Conservation (phyloP, 2,329 filamentous ascomycete genomes). For the Cladophialophora chaetospira region DNA sequence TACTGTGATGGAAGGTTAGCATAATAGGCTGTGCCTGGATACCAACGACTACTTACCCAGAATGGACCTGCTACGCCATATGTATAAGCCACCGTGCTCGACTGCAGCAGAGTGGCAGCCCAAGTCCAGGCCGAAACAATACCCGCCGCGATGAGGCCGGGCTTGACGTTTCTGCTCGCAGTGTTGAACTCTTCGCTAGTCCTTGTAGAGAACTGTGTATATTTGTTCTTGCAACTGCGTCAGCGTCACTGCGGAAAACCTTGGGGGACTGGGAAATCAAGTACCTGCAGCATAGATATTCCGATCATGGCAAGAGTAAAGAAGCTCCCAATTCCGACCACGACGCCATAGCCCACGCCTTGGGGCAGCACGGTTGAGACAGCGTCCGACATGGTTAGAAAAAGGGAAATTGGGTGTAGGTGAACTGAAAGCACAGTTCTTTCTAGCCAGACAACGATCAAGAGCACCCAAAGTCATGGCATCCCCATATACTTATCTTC, state of each 20-base stretch:
- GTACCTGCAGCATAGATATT: slow-evolving; percentile 42
- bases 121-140: slow-evolving; percentile 85
- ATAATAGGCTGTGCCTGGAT: background rate
- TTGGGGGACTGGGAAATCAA: slow-evolving; percentile 24
- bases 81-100: slow-evolving; percentile 74
- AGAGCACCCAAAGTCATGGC: background rate
- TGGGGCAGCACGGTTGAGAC: slow-evolving; percentile 20
- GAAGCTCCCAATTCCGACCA: slow-evolving; percentile 53
- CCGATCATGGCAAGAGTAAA: slow-evolving; percentile 48
- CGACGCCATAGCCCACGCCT: slow-evolving; percentile 53
- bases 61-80: slow-evolving; percentile 71
- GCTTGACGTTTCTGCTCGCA: slow-evolving; percentile 83
- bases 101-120: slow-evolving; percentile 56
- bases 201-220: slow-evolving; percentile 59
- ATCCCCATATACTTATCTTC: slow-evolving; percentile 10
- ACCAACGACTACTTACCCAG: slow-evolving; percentile 40
- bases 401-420: background rate
- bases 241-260: background rate
- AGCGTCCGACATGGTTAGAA: slow-evolving; percentile 21
- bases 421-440: background rate
- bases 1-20: slow-evolving; percentile 61
- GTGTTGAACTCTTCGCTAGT: slow-evolving; percentile 93
- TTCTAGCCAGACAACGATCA: background rate
- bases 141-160: slow-evolving; percentile 80
- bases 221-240: slow-evolving; percentile 15